A percentile compares a stretch with the other conserved stretches of the same genome.
phyloP scores from a whole-genome alignment of 179 eudicot genomes.

The Vitellaria paradoxa region DNA sequence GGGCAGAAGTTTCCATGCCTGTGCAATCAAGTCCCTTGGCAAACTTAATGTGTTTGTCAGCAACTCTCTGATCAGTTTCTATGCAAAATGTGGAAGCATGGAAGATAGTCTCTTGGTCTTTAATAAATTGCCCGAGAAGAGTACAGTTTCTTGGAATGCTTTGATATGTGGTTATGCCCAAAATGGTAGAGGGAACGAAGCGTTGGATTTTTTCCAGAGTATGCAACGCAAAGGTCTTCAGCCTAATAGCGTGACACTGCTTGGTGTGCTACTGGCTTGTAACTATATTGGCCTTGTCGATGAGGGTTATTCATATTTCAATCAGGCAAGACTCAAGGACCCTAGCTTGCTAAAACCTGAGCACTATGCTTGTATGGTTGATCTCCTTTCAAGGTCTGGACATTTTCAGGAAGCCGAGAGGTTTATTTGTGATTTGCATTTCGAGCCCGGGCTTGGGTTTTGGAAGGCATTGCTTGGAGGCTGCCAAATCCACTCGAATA shows the following conservation, averaged over 20 bases:
- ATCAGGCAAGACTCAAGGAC: conserved; percentile 33
- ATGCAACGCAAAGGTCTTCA: conserved; percentile 26
- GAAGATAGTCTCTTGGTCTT: conserved; percentile 44
- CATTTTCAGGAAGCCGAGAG: conserved; percentile 42
- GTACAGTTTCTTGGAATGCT: conserved; percentile 59
- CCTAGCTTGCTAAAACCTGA: conserved; percentile 35
- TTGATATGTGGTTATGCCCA: conserved; percentile 49
- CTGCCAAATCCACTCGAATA: conserved; percentile 49
- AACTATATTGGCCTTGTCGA: conserved; percentile 47
- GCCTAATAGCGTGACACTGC: conserved; percentile 51
- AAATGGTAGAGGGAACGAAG: conserved; percentile 46
- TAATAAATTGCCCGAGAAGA: conserved; percentile 25
- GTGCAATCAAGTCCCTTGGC: conserved; percentile 46
- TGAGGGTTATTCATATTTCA: conserved; percentile 41
- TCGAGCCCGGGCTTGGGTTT: conserved; percentile 53
- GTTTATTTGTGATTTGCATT: conserved; percentile 47
- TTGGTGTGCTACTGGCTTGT: conserved; percentile 51
- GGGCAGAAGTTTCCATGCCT: conserved; percentile 54
- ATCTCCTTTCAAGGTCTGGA: conserved; percentile 52
- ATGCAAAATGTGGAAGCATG: conserved; percentile 57
- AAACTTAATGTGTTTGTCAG: conserved; percentile 26
- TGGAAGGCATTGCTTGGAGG: conserved; percentile 65
- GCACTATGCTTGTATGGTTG: conserved; percentile 61
- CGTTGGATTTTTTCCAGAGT: conserved; percentile 19
- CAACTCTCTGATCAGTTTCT: conserved; percentile 47